Base-by-base conservation (phyloP, 139 green algal genomes). In the Chlorella sp. region DNA sequence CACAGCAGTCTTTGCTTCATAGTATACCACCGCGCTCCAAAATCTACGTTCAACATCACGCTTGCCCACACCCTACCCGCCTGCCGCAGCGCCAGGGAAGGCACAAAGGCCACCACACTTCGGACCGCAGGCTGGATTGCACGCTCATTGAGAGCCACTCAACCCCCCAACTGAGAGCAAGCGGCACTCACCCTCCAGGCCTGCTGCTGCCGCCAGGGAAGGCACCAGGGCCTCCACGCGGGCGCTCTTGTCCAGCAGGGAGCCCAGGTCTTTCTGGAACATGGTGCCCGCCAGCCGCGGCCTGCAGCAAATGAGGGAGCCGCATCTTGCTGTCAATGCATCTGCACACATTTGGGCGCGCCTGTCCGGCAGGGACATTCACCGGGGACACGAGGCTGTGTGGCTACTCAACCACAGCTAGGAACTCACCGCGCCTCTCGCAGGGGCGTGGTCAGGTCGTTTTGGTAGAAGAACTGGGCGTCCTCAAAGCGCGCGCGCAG, bases 401-500 rank as follows among this genome's bases (percentile, higher is more conserved):
- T n/a, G n/a, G n/a, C n/a, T n/a, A n/a, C n/a, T n/a, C n/a, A n/a
- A n/a, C n/a, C n/a, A n/a, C n/a, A n/a, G n/a, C n/a, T n/a, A n/a
- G n/a, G n/a, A n/a, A 36, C 79, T 75, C 84, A 93, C 91, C 92
- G 83, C 84, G 97, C 94, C 1, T 92, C 89, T 30, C 88, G 92
- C 65, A 99, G 92, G 16, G 87, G 90, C 46, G 90, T 90, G 81
- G 94, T 91, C 9, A 95, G 82, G 90, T 99, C 97, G 48, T 92
- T 90, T 2, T 92, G 70, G 88, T 98, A 99, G 92, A 99, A 99
- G 90, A 99, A 99, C 30, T 92, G 82, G 0, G 97, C 97, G 79
- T 99, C 97, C 89, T 98, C 92, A 87, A 99, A 99, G n/a, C 97
- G 90, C 24, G 97, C 97, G 19, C 93, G 82, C 80, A 99, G 92